Conservation (phyloP, 352 stramenopile genomes). For the Thraustochytrium striatum region DNA sequence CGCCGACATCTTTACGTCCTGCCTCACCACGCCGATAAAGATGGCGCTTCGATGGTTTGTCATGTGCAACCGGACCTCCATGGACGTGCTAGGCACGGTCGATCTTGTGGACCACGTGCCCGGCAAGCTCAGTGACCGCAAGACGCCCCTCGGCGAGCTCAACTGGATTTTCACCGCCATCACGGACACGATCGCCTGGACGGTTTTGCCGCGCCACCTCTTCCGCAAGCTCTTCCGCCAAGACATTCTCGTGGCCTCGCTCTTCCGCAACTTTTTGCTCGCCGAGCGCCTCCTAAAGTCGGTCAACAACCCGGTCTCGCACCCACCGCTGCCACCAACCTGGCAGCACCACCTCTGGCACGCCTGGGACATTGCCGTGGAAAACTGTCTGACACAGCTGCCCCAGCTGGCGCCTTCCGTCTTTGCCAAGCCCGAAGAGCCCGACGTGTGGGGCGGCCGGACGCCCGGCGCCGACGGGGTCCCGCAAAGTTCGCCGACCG, state of each 20-base stretch:
- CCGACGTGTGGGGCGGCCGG: constrained; percentile 55
- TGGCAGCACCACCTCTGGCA: constrained; percentile 95
- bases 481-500: no score
- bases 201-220: constrained; percentile 87
- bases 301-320: constrained; percentile 78
- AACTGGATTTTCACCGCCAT: constrained; percentile 99
- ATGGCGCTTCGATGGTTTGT: constrained; percentile 98
- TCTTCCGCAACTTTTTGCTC: constrained; percentile 81
- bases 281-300: constrained; percentile 53
- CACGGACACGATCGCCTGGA: constrained; percentile 99
- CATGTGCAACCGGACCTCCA: constrained; percentile 52
- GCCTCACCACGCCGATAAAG: constrained; percentile 96
- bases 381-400: constrained; percentile 93
- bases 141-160: constrained; percentile 90
- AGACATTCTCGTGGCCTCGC: constrained; percentile 93
- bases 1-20: constrained; percentile 98
- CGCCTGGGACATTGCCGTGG: constrained; percentile 95
- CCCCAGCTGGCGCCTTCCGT: constrained; percentile 37
- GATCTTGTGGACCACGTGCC: constrained; percentile 73
- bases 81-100: constrained; percentile 37
- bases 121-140: constrained; percentile 77
- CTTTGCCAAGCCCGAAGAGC: constrained; percentile 49
- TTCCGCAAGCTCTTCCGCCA: constrained; percentile 99
- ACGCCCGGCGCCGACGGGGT: constrained; percentile 61
- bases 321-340: constrained; percentile 87